Base-by-base conservation (phyloP, 108 stramenopile species). In the Cyclotella atomus region DNA sequence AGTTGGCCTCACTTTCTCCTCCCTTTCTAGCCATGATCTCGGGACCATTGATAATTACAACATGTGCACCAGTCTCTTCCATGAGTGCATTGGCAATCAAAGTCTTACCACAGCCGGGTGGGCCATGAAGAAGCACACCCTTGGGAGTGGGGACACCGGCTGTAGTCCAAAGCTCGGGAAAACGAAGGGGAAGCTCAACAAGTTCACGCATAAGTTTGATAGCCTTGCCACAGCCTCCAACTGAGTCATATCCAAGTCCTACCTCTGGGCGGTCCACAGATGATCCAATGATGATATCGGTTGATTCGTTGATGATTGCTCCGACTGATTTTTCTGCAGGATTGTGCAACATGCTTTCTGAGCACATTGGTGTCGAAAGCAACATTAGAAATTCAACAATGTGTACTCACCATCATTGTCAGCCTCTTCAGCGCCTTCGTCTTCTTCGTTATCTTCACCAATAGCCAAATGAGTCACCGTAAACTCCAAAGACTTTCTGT, bases 61-160 rank as follows among this genome's bases (percentile, higher is more conserved):
- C 91, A 70, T 92, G 95, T 1, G 98, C 98, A 30, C 96, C 97
- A 20, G 98, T 98, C 75, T 98, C 99, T 8, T 94, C 94, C 19
- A 96, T 97, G 28, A 98, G 93, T 7, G 97, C 97, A 19, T 93
- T 68, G 3, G 98, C 99, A 80, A 98, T 94, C 17, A 96, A 85
- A 12, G 99, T 99, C 77, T 99, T 99, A 47, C 99, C 99, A 66
- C 95, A 97, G 0, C 99, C 99, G 6, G 97, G 91, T 1, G 99
- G 97, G 0, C 99, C 99, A 53, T 97, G 95, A 23, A 99, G 71
- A 7, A 99, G 86, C 25, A 99, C 99, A 34, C 99, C 99, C 59
- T 96, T 91, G 25, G 97, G 97, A 32, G 98, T 88, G 52, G 89
- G 88, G 71, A 97, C 93, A 35, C 97, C 98, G 53, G 95, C 84